These are phyloP conservation scores for Striga asiatica DNA, from an alignment of 257 asterid species.

Conservation along the genomic window DNA sequence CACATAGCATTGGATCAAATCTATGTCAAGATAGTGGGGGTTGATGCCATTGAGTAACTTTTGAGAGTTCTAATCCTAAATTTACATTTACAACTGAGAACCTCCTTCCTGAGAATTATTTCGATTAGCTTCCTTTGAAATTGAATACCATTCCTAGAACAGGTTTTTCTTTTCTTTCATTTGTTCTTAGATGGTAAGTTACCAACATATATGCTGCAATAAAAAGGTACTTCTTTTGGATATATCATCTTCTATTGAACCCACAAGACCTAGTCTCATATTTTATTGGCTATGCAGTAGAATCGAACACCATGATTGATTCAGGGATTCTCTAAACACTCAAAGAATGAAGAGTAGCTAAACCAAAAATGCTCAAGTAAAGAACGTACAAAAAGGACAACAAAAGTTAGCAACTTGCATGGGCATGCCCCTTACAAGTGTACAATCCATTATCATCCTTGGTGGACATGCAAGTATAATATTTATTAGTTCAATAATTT, in stretches of 20 bases:
- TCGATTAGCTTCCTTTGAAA: background rate
- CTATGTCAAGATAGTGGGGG: background rate
- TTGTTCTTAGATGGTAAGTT: too few relatives aligned
- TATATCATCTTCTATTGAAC: too few relatives aligned
- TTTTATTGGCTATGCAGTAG: background rate
- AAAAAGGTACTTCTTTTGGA: too few relatives aligned
- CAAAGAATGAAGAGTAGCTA: background rate
- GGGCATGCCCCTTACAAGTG: background rate
- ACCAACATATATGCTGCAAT: too few relatives aligned
- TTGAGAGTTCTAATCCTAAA: background rate
- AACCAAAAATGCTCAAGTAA: background rate
- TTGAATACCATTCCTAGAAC: too few relatives aligned
- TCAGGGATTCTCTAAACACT: background rate
- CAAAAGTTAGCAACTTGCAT: background rate
- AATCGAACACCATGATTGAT: background rate
- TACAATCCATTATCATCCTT: too few relatives aligned
- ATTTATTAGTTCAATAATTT: too few relatives aligned
- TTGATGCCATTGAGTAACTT: background rate
- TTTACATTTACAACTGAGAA: background rate
- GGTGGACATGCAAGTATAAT: too few relatives aligned
- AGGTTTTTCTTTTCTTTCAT: too few relatives aligned
- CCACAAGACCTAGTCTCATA: background rate
- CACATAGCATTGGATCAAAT: too few relatives aligned
- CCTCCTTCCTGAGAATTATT: background rate
- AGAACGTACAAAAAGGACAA: background rate